Evolutionary conservation across 78 protist species (phyloP).

Genomic region (Fonticula alba): DNA sequence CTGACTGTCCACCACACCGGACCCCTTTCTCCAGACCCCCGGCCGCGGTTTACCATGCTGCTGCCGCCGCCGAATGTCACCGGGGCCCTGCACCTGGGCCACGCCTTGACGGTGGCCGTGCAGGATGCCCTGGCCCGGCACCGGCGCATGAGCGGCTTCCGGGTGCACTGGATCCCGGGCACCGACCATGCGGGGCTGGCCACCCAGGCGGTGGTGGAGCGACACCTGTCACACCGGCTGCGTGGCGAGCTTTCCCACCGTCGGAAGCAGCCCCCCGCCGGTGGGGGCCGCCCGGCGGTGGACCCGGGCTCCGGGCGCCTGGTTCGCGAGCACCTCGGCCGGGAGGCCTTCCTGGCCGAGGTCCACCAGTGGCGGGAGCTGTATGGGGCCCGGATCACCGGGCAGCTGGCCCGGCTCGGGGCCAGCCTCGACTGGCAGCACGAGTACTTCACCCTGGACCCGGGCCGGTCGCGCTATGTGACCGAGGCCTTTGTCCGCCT

Average conservation of each 20-base stretch:
- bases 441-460: conserved; percentile 90
- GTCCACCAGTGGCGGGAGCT: conserved; percentile 88
- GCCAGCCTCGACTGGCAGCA: conserved; percentile 93
- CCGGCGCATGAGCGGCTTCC: conserved; percentile 76
- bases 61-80: conserved; percentile 99
- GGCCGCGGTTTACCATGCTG: conserved; percentile 54
- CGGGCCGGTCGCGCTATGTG: conserved; percentile 36
- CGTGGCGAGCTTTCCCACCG: conserved; percentile 3
- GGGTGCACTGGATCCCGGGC: conserved; percentile 88
- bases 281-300: neutral
- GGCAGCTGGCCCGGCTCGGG: conserved; percentile 75
- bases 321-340: conserved; percentile 70
- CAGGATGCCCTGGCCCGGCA: conserved; percentile 68
- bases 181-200: conserved; percentile 96
- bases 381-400: conserved; percentile 61
- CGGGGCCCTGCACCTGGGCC: conserved; percentile 96
- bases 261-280: no score
- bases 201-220: conserved; percentile 87
- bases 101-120: conserved; percentile 82
- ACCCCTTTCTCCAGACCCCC: neutral
- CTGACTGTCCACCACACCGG: neutral
- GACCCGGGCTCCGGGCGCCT: conserved; percentile 1
- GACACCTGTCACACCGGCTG: conserved; percentile 36
- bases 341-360: conserved; percentile 71
- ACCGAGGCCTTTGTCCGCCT: conserved; percentile 75